phyloP scores from a whole-genome alignment of 192 early-diverging fungal species.

The Entophlyctis helioformis region DNA sequence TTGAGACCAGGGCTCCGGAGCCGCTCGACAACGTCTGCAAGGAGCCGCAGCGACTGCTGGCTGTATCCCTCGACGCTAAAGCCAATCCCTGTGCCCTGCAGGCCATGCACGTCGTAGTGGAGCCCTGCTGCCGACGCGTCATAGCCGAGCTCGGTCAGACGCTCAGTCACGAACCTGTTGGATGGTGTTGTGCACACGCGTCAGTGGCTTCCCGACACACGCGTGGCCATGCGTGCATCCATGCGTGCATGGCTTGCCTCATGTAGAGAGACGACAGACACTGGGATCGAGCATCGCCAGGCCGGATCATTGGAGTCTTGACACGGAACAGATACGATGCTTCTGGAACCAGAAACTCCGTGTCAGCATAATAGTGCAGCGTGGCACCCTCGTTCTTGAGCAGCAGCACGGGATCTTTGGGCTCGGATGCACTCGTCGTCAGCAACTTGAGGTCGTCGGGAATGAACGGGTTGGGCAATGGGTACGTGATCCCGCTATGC shows the following conservation, averaged over 20 bases:
- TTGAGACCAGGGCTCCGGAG: slow-evolving; percentile 9
- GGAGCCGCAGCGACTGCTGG: slow-evolving; percentile 7
- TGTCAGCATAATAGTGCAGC: slow-evolving; percentile 15
- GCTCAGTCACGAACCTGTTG: slow-evolving; percentile 20
- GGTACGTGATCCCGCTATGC: slow-evolving; percentile 3
- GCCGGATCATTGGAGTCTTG: slow-evolving; percentile 19
- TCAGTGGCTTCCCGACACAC: too few relatives aligned
- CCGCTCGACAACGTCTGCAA: slow-evolving; percentile 8
- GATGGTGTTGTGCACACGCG: too few relatives aligned
- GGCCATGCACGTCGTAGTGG: slow-evolving; percentile 12
- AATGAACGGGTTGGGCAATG: slow-evolving; percentile 17
- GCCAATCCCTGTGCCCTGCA: slow-evolving; percentile 13
- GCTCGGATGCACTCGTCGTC: background rate
- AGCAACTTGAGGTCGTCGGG: slow-evolving; percentile 14
- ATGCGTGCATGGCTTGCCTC: background rate
- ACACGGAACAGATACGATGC: slow-evolving; percentile 12
- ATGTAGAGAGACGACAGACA: slow-evolving; percentile 15
- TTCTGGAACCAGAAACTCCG: slow-evolving; percentile 20
- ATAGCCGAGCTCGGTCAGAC: slow-evolving; percentile 19
- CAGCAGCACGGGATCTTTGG: slow-evolving; percentile 6
- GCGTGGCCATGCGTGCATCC: too few relatives aligned
- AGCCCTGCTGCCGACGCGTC: slow-evolving; percentile 21
- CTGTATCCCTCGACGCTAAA: slow-evolving; percentile 20
- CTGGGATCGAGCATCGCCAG: slow-evolving; percentile 9
- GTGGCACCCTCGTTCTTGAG: background rate